Evolutionary conservation across 1,284 basidiomycete genomes (phyloP), one percentile per base, ranked within the genome.

Genomic region (Moesziomyces parantarcticus): DNA sequence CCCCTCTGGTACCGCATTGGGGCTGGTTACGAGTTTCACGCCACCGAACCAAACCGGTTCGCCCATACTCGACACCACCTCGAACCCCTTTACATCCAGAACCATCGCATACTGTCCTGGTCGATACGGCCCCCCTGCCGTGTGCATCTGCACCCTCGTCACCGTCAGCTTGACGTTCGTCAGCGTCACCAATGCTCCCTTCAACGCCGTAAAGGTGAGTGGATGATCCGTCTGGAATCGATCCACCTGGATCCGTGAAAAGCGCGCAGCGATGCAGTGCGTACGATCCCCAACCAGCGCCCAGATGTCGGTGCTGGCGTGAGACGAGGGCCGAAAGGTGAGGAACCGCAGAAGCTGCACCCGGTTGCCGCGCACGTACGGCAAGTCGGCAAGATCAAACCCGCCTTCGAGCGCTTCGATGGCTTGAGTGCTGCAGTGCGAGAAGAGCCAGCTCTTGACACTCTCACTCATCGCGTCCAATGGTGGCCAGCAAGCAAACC

Each of bases 301-400:
- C 61, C 58, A 74, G 3, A 68, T 32, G 22, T 66, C 58, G 2
- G 16, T 22, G 40, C 21, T 21, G 20, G 16, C 6, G 9, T 29
- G 1, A 32, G 34, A 25, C 32, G n/a, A n/a, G n/a, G 44, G 14
- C 14, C 54, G 70, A 22, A 62, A 74, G 6, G 71, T 74, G 4
- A 74, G 45, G 16, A 74, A 66, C 26, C 59, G 58, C 5, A 74
- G n/a, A 5, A 74, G 21, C 26, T 74, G 71, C 8, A 74, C 32
- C 11, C 71, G 71, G n/a, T 63, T 69, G 6, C 71, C 71, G 3
- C 22, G 20, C 0, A 50, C 29, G 13, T 50, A 69, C 9, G 71
- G 71, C 25, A 74, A 25, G 34, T 74, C 71, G 48, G 2, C 18
- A 0, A 74, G 55, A 13, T 64, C 65, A 22, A 41, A 61, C 32